Base-by-base conservation (phyloP, 192 early-diverging fungal species). In the Umbelopsis isabellina region DNA sequence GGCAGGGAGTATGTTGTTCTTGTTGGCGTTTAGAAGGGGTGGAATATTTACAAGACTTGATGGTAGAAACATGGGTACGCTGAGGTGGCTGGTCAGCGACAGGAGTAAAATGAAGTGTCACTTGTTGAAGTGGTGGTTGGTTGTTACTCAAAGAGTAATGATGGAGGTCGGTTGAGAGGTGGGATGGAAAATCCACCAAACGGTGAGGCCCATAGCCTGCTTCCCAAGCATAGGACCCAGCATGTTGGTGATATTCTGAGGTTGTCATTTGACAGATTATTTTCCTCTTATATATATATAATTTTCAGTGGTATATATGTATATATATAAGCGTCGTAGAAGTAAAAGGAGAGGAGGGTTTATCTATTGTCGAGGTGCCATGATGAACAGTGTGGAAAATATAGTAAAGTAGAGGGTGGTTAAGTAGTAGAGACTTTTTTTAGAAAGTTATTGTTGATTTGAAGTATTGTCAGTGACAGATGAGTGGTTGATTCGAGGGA, bases 11-110 rank as follows among this genome's bases (percentile, higher is more conserved):
- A 25, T 18, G 30, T 27, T 61, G 55, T 61, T 61, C 55, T 61
- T 35, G 55, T 58, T 61, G 55, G 55, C 55, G 55, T 61, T 61
- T 61, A 16, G 25, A 25, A 13, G 48, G 18, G 25, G 55, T 27
- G 55, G 30, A 25, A 61, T 61, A 61, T 61, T 61, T 61, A 61
- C 55, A 61, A 61, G 55, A 61, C 55, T 61, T 61, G 55, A 61
- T 30, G 55, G 55, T 35, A 30, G 55, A 61, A 25, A 61, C 33
- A 25, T 61, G 55, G 33, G 55, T 25, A 35, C 55, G 55, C 55
- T 61, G 55, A 35, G 55, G 55, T 35, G 55, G 27, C 55, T 61
- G 55, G 55, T 61, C 55, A 61, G 55, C 55, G 33, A 61, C 55
- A 15, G 55, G 55, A 33, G 55, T 37, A 33, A 61, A 61, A 61